phyloP scores from a whole-genome alignment of 176 grass and related monocot species.

The Coix lacrymajobi region DNA sequence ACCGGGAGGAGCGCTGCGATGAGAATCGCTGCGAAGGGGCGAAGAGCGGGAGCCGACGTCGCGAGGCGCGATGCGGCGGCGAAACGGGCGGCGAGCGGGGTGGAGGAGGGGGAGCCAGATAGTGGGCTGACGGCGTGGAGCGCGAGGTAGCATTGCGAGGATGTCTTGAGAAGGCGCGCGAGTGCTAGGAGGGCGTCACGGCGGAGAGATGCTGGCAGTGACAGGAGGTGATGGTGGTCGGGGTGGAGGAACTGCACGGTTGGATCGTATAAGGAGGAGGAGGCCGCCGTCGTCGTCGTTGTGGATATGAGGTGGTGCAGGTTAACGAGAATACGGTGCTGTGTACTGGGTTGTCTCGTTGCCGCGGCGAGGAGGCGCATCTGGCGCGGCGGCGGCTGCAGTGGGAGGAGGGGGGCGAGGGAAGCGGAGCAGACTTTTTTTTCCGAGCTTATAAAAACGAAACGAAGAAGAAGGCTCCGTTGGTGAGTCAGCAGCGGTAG shows the following conservation, averaged over 20 bases:
- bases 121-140: constrained; percentile 33
- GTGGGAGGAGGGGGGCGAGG: neutral
- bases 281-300: neutral
- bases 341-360: constrained; percentile 13
- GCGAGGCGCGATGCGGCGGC: constrained; percentile 48
- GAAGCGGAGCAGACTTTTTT: neutral
- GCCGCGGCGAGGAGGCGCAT: constrained; percentile 38
- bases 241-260: constrained; percentile 41
- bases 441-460: neutral
- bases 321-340: neutral
- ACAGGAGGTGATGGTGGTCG: constrained; percentile 30
- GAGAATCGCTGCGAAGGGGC: constrained; percentile 43
- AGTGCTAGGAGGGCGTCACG: constrained; percentile 43
- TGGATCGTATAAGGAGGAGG: constrained; percentile 28
- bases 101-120: constrained; percentile 11
- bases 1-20: constrained; percentile 30
- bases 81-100: constrained; percentile 32
- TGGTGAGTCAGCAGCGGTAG: too few species aligned
- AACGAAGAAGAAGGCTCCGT: neutral
- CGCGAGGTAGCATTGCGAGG: constrained; percentile 34
- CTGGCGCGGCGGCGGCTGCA: constrained; percentile 7
- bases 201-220: constrained; percentile 50
- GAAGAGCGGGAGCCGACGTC: constrained; percentile 26
- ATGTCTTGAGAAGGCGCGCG: constrained; percentile 45
- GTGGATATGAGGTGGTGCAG: constrained; percentile 27